Conservation (phyloP, 2,329 filamentous ascomycete genomes). For the Didymella pinodella region DNA sequence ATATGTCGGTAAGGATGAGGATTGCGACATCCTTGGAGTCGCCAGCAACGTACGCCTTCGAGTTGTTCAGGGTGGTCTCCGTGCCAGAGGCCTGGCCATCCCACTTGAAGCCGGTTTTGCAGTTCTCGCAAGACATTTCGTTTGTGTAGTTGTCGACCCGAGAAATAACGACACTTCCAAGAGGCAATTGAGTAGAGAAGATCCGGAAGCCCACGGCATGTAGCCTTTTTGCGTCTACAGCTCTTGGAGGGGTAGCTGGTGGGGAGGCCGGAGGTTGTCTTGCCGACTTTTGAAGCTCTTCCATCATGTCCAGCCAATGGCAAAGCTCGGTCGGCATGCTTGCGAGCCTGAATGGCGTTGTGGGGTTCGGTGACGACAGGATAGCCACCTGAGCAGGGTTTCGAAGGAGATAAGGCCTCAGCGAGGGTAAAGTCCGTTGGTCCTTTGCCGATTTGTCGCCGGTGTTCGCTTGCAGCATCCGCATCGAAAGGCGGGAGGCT, state of each 20-base stretch:
- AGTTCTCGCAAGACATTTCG: constrained; percentile 47
- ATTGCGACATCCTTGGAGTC: constrained; percentile 56
- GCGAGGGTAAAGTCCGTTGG: constrained; percentile 4
- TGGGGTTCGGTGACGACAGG: constrained; percentile 12
- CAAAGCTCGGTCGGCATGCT: background rate
- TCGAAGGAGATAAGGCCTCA: constrained; percentile 4
- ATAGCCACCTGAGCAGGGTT: background rate
- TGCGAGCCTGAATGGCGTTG: constrained; percentile 7
- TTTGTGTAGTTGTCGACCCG: background rate
- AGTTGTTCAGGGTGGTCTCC: constrained; percentile 49
- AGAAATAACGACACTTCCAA: no score
- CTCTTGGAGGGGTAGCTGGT: constrained; percentile 16
- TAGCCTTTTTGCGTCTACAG: constrained; percentile 13
- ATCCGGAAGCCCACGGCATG: background rate
- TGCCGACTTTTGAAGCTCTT: constrained; percentile 12
- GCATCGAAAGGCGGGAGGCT: background rate
- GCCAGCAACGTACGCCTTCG: constrained; percentile 54
- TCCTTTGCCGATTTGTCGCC: constrained; percentile 11
- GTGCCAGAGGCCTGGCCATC: constrained; percentile 49
- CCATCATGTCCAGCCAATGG: constrained; percentile 9
- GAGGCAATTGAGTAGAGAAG: background rate
- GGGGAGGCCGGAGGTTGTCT: constrained; percentile 2
- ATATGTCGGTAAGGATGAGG: constrained; percentile 56
- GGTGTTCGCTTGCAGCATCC: constrained; percentile 1
- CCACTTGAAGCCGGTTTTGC: constrained; percentile 52